Conservation (phyloP, 2,329 filamentous ascomycete genomes). For the Fusarium buxicola region DNA sequence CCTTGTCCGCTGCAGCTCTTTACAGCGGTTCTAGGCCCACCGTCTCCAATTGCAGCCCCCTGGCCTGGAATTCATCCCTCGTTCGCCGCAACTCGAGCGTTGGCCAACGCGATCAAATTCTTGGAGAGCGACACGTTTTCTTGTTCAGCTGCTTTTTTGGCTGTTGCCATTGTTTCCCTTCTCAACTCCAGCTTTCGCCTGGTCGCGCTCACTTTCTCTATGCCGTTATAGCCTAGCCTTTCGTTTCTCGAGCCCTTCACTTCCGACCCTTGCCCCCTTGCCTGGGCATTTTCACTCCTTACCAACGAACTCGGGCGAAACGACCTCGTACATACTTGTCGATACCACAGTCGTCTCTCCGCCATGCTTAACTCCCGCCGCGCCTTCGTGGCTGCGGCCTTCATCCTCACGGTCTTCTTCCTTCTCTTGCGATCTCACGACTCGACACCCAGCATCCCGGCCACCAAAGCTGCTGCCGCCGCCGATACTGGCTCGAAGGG, state of each 20-base stretch:
- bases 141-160: constrained; percentile 26
- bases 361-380: constrained; percentile 83
- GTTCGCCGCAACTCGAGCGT: constrained; percentile 23
- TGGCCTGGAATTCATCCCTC: constrained; percentile 39
- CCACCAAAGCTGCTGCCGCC: constrained; percentile 26
- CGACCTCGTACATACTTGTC: constrained; percentile 23
- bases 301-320: constrained; percentile 33
- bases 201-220: constrained; percentile 35
- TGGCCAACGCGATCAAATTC: constrained; percentile 27
- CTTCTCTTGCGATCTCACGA: constrained; percentile 72
- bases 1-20: constrained; percentile 19
- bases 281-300: constrained; percentile 36
- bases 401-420: constrained; percentile 76
- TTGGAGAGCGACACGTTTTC: constrained; percentile 23
- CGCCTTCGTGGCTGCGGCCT: constrained; percentile 76
- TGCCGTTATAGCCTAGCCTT: constrained; percentile 37
- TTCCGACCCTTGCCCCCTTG: constrained; percentile 31
- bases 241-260: constrained; percentile 31
- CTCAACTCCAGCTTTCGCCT: constrained; percentile 23
- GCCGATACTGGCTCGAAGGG: constrained; percentile 34
- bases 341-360: constrained; percentile 26
- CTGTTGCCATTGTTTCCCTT: constrained; percentile 25
- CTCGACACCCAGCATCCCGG: constrained; percentile 36
- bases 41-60: constrained; percentile 43
- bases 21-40: constrained; percentile 28